These are phyloP conservation scores for Lactarius tabidus DNA, from an alignment of 768 basidiomycete species.

Conservation along the genomic window DNA sequence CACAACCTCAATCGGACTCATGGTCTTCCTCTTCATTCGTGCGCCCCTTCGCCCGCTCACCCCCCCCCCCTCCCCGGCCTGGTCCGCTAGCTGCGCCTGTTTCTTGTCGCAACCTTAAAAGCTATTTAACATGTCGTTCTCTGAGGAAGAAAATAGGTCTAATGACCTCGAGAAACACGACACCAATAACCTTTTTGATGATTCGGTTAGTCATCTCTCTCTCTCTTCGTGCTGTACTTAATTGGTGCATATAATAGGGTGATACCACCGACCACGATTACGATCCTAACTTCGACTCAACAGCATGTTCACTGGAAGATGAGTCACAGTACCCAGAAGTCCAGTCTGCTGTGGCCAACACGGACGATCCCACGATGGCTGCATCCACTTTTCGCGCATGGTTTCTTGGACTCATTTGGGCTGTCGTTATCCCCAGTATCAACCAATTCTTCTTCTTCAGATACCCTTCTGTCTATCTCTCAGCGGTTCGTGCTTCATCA, in stretches of 20 bases:
- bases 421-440: constrained; percentile 60
- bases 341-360: constrained; percentile 46
- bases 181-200: neutral
- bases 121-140: neutral
- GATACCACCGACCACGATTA: neutral
- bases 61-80: too few species aligned
- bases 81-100: too few species aligned
- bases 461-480: constrained; percentile 44
- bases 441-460: constrained; percentile 77
- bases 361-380: constrained; percentile 43
- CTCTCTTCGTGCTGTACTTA: neutral
- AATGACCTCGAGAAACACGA: constrained; percentile 22
- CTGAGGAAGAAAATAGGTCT: constrained; percentile 26
- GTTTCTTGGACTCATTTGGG: constrained; percentile 41
- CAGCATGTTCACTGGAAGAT: constrained; percentile 30
- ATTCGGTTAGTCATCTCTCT: neutral
- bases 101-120: too few species aligned
- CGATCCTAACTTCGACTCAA: constrained; percentile 25
- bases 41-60: too few species aligned
- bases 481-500: neutral
- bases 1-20: too few species aligned
- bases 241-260: neutral
- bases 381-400: constrained; percentile 36
- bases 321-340: constrained; percentile 54
- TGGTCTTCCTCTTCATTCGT: too few species aligned